These are phyloP conservation scores for Fabrea salina DNA, from an alignment of 169 alveolate species.

Conservation along the genomic window DNA sequence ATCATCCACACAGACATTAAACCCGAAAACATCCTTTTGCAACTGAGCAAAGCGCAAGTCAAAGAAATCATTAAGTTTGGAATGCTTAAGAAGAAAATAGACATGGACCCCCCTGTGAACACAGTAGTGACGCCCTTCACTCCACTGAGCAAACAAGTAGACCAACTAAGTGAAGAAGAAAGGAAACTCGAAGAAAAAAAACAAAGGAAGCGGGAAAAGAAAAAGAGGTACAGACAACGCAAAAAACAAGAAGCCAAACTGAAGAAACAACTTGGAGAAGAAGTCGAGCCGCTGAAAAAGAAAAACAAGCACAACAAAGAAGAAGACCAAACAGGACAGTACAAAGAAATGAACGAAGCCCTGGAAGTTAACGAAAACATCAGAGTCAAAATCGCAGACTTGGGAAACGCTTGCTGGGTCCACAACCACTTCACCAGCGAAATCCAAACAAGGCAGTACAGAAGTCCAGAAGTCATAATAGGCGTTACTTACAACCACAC, in stretches of 20 bases:
- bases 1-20: slow-evolving; percentile 78
- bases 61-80: background rate
- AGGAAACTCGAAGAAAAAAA: slow-evolving; percentile 1
- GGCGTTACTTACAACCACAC: slow-evolving; percentile 91
- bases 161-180: background rate
- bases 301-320: background rate
- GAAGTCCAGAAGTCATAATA: slow-evolving; percentile 94
- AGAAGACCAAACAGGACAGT: background rate
- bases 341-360: background rate
- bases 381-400: slow-evolving; percentile 90
- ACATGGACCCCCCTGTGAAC: background rate
- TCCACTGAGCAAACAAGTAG: background rate
- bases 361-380: slow-evolving; percentile 47
- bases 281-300: background rate
- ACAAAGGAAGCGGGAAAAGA: slow-evolving; percentile 12
- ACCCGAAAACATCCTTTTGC: slow-evolving; percentile 56
- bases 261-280: background rate
- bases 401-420: slow-evolving; percentile 99
- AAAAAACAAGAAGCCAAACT: background rate
- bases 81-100: background rate
- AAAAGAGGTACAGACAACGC: background rate
- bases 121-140: background rate
- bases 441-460: slow-evolving; percentile 96
- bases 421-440: slow-evolving; percentile 94
- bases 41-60: background rate